Percentiles rank a stretch among this genome's conserved stretches.
Conservation (phyloP, 2,329 filamentous ascomycete species). For the Onygena corvina region DNA sequence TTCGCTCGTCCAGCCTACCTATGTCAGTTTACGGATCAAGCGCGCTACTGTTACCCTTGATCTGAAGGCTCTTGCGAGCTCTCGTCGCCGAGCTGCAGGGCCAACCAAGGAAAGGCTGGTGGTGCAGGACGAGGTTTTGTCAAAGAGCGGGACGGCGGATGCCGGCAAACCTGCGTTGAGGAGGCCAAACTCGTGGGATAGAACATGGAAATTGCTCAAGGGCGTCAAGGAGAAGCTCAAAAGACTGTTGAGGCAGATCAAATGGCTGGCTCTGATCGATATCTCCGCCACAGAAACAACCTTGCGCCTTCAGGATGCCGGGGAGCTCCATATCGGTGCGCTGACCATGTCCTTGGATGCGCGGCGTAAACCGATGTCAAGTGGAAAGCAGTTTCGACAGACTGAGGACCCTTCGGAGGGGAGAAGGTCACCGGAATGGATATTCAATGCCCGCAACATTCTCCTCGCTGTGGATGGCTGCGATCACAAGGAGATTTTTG, state of each 20-base stretch:
- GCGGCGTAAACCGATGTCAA: constrained; percentile 77
- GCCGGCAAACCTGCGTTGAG: not conserved
- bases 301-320: constrained; percentile 65
- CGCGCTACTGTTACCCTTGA: constrained; percentile 79
- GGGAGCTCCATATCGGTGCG: constrained; percentile 70
- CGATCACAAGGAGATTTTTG: constrained; percentile 77
- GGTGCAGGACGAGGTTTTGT: not conserved
- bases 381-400: constrained; percentile 77
- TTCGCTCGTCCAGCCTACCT: constrained; percentile 93
- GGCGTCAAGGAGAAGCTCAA: constrained; percentile 76
- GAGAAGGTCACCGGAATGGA: constrained; percentile 83
- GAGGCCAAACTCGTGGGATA: constrained; percentile 40
- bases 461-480: constrained; percentile 75
- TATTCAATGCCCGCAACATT: constrained; percentile 70
- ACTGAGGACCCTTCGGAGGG: constrained; percentile 51
- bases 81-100: not conserved
- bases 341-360: constrained; percentile 84
- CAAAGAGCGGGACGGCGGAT: not conserved
- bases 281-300: constrained; percentile 71
- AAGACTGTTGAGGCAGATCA: constrained; percentile 69
- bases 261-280: constrained; percentile 83
- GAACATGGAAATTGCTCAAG: constrained; percentile 70
- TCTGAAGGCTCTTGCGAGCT: constrained; percentile 41
- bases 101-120: constrained; percentile 12
- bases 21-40: constrained; percentile 78